These are phyloP conservation scores for Paraurostyla sp. DNA, from an alignment of 73 alveolate genomes.

Conservation along the genomic window DNA sequence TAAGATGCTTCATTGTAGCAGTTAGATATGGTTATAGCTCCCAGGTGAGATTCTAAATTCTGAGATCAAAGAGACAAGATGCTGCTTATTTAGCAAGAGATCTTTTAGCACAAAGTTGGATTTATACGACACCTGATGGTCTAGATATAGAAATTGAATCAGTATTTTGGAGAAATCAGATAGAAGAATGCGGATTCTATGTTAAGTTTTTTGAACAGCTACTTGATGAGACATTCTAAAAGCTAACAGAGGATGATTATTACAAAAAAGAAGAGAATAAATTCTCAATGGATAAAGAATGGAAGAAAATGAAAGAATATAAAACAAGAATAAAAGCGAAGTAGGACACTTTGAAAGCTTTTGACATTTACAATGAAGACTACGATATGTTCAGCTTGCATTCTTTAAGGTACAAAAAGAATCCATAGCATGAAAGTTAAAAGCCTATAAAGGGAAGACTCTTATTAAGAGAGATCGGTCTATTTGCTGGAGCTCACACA, in stretches of 20 bases:
- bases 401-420: not conserved
- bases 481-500: constrained; percentile 19
- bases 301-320: not conserved
- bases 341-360: not conserved
- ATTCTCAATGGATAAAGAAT: not conserved
- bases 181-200: constrained; percentile 9
- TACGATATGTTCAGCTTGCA: not conserved
- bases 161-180: constrained; percentile 41
- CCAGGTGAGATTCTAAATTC: constrained; percentile 28
- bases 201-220: constrained; percentile 9
- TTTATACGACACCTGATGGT: not conserved
- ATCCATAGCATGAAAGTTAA: not conserved
- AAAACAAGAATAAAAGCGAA: not conserved
- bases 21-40: constrained; percentile 70
- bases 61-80: not conserved
- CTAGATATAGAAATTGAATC: constrained; percentile 33
- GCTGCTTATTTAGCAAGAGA: constrained; percentile 3
- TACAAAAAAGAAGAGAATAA: not conserved
- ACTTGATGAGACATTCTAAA: not conserved
- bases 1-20: constrained; percentile 66
- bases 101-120: constrained; percentile 23
- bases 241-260: not conserved
- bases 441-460: constrained; percentile 9
- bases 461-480: constrained; percentile 9
- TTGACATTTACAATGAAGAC: not conserved